phyloP scores from a whole-genome alignment of 1,139 yeast species.

The Taphrina pruni region DNA sequence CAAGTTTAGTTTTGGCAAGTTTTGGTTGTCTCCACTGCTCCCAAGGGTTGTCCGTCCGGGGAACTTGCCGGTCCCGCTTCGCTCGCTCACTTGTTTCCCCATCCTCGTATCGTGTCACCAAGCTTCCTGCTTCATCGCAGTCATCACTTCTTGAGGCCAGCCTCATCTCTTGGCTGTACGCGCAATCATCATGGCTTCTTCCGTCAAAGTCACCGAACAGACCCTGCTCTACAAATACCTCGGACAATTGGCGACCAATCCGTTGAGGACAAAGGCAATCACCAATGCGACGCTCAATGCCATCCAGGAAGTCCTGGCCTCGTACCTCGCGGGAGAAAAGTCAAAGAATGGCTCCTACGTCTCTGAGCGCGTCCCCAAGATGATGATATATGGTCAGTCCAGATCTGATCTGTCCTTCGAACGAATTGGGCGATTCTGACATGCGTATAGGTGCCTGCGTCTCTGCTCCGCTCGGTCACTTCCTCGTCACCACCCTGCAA shows the following conservation, averaged over 20 bases:
- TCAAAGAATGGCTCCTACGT: slow-evolving; percentile 53
- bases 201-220: slow-evolving; percentile 27
- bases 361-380: slow-evolving; percentile 60
- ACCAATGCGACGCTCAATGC: slow-evolving; percentile 54
- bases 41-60: too few relatives aligned
- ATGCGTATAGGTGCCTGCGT: slow-evolving; percentile 54
- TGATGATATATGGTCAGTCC: slow-evolving; percentile 72
- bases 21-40: too few relatives aligned
- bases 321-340: slow-evolving; percentile 53
- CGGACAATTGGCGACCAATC: slow-evolving; percentile 36
- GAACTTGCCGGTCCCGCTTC: too few relatives aligned
- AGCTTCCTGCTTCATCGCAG: too few relatives aligned
- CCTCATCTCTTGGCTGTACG: too few relatives aligned
- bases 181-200: neutral
- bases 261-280: slow-evolving; percentile 51
- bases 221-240: slow-evolving; percentile 40
- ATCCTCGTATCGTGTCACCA: too few relatives aligned
- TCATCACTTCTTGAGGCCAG: too few relatives aligned
- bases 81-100: too few relatives aligned
- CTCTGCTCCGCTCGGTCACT: slow-evolving; percentile 77
- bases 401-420: neutral
- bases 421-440: too few relatives aligned
- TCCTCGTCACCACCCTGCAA: slow-evolving; percentile 52
- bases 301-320: slow-evolving; percentile 53
- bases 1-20: too few relatives aligned